Conservation (phyloP, 305 asterid genomes). For the Solanum hybrid region DNA sequence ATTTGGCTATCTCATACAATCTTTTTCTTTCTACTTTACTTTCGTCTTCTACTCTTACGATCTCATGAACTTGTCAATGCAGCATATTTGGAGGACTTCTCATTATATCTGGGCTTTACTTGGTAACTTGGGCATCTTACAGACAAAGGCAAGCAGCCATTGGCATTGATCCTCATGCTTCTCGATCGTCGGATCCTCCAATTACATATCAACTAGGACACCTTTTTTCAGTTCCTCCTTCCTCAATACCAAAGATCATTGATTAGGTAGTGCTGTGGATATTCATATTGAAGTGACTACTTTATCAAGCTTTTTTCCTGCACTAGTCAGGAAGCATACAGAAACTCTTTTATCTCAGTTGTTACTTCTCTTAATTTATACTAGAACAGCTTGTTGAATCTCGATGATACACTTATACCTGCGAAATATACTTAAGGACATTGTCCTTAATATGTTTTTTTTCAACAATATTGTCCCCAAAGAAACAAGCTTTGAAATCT, state of each 20-base stretch:
- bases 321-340: not conserved
- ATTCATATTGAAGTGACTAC: not conserved
- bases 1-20: not conserved
- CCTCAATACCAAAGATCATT: conserved; percentile 43
- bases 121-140: conserved; percentile 92
- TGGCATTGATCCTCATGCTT: conserved; percentile 24
- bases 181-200: conserved; percentile 43
- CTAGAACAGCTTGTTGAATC: not conserved
- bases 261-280: conserved; percentile 28
- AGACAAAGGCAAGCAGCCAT: conserved; percentile 37
- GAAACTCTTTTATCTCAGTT: not conserved
- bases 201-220: conserved; percentile 45
- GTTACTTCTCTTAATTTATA: not conserved
- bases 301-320: not conserved
- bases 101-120: conserved; percentile 72
- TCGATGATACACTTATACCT: not conserved
- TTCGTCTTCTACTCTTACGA: not conserved
- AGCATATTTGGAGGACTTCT: conserved; percentile 82
- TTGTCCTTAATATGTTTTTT: not conserved
- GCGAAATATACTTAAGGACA: not conserved
- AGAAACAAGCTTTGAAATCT: not conserved
- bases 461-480: not conserved
- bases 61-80: conserved; percentile 16
- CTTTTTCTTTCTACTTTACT: not conserved
- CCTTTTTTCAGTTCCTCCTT: conserved; percentile 49